Evolutionary conservation across 108 stramenopile genomes (phyloP).

Genomic region (Nitzschia palea): DNA sequence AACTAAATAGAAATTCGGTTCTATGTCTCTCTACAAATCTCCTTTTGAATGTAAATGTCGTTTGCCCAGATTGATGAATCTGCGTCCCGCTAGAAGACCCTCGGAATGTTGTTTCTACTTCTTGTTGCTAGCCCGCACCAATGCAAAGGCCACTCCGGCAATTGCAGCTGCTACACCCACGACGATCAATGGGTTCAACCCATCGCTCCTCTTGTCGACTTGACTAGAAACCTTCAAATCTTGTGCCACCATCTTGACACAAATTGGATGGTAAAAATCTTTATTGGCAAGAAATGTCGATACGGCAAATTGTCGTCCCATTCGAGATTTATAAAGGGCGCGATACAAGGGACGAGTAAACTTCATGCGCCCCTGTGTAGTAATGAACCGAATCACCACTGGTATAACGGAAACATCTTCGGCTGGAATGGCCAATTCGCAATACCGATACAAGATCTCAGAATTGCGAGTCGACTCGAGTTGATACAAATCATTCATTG

Average conservation of each 20-base stretch:
- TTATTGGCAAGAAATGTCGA: constrained; percentile 80
- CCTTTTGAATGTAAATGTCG: too few relatives aligned
- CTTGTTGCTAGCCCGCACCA: not conserved
- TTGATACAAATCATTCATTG: constrained; percentile 73
- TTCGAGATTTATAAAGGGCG: constrained; percentile 65
- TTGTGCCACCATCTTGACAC: constrained; percentile 87
- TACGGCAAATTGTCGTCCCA: constrained; percentile 70
- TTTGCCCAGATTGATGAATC: too few relatives aligned
- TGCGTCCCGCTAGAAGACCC: too few relatives aligned
- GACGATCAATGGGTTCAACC: not conserved
- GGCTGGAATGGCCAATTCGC: constrained; percentile 75
- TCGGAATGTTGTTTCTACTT: too few relatives aligned
- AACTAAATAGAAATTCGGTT: too few relatives aligned
- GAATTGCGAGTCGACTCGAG: constrained; percentile 75
- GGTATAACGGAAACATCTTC: constrained; percentile 70
- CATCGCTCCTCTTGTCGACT: not conserved
- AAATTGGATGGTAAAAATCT: constrained; percentile 95
- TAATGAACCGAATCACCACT: constrained; percentile 84
- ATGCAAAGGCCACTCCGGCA: not conserved
- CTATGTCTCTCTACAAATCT: too few relatives aligned
- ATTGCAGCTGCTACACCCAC: constrained; percentile 1
- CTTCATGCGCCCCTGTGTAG: constrained; percentile 98
- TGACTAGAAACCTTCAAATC: constrained; percentile 46
- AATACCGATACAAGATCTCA: constrained; percentile 92
- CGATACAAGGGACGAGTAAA: constrained; percentile 93